Evolutionary conservation across 2,329 filamentous ascomycete genomes (phyloP), one percentile per base, ranked within the genome.

Genomic region (Ophiobolus disseminans): DNA sequence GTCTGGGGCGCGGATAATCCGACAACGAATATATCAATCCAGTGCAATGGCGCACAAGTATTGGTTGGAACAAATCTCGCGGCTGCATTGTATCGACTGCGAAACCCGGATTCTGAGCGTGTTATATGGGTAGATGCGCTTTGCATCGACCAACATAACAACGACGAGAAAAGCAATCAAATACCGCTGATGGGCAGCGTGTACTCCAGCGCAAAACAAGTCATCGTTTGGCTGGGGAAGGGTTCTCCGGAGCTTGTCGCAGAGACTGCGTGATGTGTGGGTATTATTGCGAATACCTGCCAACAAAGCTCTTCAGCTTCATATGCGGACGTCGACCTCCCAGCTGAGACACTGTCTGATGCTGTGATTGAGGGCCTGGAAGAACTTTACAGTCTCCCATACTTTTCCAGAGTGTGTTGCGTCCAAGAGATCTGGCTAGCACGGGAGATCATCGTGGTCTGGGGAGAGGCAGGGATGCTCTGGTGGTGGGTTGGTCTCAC

Each of bases 181-280:
- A 46, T 58, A 17, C 53, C 44, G 6, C n/a, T 53, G 21, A 58
- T 58, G 55, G 17, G 36, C 28, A 30, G 40, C 14, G 53, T 58
- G 16, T 58, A 53, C 31, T 31, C 42, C 6, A 42, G 14, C n/a
- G 48, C 55, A 13, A 38, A 31, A 13, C 25, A 37, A 41, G 52
- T 53, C 28, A 35, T 55, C 19, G 28, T 56, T 11, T 42, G 39
- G 39, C 20, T 42, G 11, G 39, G 39, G 5, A 11, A 42, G n/a
- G 28, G 28, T 19, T 11, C 6, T 11, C 23, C 23, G 23, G 6
- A 7, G 23, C 23, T 26, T 11, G 11, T 26, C 23, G 23, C 23
- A 11, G 23, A 26, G 11, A 26, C 23, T 11, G 11, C 11, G 7
- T 7, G 23, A 11, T 7, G 6, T 11, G 23, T 26, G 23, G 7